A percentile compares a stretch with the other conserved stretches of the same genome.
These are phyloP conservation scores for Agastache rugosa DNA, from an alignment of 257 asterid species.

Conservation along the genomic window DNA sequence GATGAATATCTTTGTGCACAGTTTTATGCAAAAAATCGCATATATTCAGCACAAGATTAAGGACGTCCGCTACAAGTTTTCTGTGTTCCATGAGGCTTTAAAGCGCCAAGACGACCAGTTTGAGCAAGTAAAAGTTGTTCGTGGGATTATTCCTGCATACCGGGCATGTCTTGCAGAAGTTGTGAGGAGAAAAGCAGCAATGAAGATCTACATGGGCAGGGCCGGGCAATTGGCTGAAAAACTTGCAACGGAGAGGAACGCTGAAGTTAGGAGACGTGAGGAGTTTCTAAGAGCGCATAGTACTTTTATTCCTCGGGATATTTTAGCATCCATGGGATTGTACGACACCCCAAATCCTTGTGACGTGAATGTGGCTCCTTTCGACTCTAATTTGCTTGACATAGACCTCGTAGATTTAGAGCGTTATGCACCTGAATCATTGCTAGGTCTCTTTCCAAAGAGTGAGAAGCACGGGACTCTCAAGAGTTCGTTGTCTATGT, in stretches of 20 bases:
- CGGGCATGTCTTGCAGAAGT: conserved; percentile 95
- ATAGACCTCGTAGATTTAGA: conserved; percentile 81
- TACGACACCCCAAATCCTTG: conserved; percentile 82
- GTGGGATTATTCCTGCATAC: conserved; percentile 84
- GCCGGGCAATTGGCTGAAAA: conserved; percentile 95
- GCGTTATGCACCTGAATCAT: conserved; percentile 82
- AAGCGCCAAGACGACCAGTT: conserved; percentile 81
- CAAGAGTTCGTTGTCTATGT: conserved; percentile 59
- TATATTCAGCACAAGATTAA: conserved; percentile 74
- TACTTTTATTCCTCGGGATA: conserved; percentile 76
- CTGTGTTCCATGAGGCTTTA: conserved; percentile 90
- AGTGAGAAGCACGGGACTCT: conserved; percentile 57
- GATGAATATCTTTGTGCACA: conserved; percentile 83
- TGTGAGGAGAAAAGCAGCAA: conserved; percentile 81
- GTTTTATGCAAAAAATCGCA: conserved; percentile 86
- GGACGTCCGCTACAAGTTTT: conserved; percentile 75
- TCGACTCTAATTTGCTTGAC: conserved; percentile 74
- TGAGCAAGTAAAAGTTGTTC: conserved; percentile 78
- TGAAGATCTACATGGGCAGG: conserved; percentile 93
- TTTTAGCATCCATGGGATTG: conserved; percentile 86
- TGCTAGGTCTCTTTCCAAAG: conserved; percentile 61
- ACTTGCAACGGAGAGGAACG: conserved; percentile 82
- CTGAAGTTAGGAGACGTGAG: conserved; percentile 81
- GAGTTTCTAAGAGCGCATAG: conserved; percentile 71
- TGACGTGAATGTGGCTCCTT: conserved; percentile 81